These are phyloP conservation scores for Scheffersomyces coipomensis DNA, from an alignment of 805 yeast genomes.

Conservation along the genomic window DNA sequence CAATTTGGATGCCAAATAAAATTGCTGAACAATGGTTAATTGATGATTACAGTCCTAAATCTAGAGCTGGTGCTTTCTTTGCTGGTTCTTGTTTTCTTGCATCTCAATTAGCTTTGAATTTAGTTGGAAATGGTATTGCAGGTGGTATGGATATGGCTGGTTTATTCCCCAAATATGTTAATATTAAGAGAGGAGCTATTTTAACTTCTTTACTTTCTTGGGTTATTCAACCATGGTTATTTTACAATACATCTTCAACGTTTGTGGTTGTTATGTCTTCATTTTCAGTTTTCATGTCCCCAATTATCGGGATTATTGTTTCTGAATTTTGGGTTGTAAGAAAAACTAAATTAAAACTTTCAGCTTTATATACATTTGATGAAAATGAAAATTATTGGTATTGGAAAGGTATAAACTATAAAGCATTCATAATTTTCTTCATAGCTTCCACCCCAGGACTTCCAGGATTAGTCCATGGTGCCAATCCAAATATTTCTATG, in stretches of 20 bases:
- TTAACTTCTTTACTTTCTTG: conserved; percentile 17
- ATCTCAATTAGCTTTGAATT: conserved; percentile 34
- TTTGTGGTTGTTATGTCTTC: conserved; percentile 17
- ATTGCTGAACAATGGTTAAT: conserved; percentile 39
- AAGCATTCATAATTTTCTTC: conserved; percentile 37
- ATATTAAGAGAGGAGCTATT: conserved; percentile 45
- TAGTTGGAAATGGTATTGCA: conserved; percentile 50
- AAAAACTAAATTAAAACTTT: conserved; percentile 34
- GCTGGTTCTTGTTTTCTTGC: conserved; percentile 26
- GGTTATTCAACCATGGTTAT: conserved; percentile 21
- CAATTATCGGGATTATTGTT: conserved; percentile 22
- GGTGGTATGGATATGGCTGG: conserved; percentile 54
- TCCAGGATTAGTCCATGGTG: conserved; percentile 45
- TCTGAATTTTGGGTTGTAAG: conserved; percentile 40
- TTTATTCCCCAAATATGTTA: conserved; percentile 41
- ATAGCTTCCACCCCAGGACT: conserved; percentile 46
- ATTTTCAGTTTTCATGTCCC: conserved; percentile 15
- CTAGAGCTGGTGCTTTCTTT: conserved; percentile 51
- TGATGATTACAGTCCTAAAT: conserved; percentile 31
- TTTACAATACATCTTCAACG: conserved; percentile 15
- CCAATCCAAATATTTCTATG: conserved; percentile 9
- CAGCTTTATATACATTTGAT: conserved; percentile 36
- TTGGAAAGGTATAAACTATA: conserved; percentile 42
- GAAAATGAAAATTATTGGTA: conserved; percentile 41
- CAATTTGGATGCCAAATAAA: conserved; percentile 48